Conservation (phyloP, 257 asterid species). For the Plantago ovata region DNA sequence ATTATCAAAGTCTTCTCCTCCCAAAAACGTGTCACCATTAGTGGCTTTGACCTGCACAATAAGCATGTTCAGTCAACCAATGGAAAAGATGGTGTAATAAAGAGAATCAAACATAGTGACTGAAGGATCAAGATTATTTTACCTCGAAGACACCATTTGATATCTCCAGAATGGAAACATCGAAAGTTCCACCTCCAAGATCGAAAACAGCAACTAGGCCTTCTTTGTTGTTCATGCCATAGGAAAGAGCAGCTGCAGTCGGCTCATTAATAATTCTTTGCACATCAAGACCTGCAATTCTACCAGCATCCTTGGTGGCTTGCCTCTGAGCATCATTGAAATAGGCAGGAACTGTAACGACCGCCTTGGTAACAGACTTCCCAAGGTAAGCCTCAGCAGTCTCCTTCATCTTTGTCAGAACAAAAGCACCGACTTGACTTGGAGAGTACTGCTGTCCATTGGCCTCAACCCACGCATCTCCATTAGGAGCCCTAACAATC, state of each 20-base stretch:
- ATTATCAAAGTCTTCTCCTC: slow-evolving; percentile 83
- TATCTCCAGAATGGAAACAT: slow-evolving; percentile 61
- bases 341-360: slow-evolving; percentile 67
- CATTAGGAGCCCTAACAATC: slow-evolving; percentile 62
- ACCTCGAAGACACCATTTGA: slow-evolving; percentile 77
- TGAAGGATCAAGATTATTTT: no score
- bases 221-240: slow-evolving; percentile 61
- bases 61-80: no score
- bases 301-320: slow-evolving; percentile 73
- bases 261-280: slow-evolving; percentile 75
- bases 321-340: slow-evolving; percentile 72
- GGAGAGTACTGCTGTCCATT: slow-evolving; percentile 69
- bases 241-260: slow-evolving; percentile 79
- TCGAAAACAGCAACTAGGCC: slow-evolving; percentile 76
- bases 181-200: slow-evolving; percentile 79
- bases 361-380: slow-evolving; percentile 54
- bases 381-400: slow-evolving; percentile 72
- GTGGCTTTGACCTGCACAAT: slow-evolving; percentile 83
- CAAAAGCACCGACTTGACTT: slow-evolving; percentile 64
- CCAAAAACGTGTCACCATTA: slow-evolving; percentile 75
- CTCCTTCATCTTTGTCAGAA: slow-evolving; percentile 70
- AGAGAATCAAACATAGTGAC: no score
- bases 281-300: slow-evolving; percentile 68
- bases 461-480: slow-evolving; percentile 78
- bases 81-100: no score